Percentiles rank a stretch among this genome's conserved stretches.
Evolutionary conservation across 73 alveolate species (phyloP).

Genomic region (Uronychia setigera): DNA sequence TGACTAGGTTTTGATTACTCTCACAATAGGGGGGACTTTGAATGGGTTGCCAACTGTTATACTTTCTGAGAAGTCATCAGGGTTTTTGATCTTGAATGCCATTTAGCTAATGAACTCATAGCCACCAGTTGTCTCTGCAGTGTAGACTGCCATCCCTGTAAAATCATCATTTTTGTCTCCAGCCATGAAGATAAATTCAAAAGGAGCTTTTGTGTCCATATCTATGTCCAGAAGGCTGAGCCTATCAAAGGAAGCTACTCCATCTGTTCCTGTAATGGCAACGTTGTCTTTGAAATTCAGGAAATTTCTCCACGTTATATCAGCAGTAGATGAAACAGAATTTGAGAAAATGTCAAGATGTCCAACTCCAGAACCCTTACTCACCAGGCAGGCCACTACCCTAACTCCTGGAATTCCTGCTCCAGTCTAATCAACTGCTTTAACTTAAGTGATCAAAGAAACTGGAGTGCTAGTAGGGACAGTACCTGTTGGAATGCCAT

Average conservation of each 20-base stretch:
- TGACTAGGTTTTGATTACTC: neutral
- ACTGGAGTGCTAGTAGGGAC: neutral
- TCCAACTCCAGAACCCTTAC: neutral
- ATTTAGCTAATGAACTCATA: neutral
- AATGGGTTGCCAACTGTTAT: neutral
- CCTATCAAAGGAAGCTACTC: neutral
- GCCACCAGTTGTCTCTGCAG: neutral
- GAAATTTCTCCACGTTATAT: neutral
- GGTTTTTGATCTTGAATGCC: neutral
- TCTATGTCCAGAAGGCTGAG: no score
- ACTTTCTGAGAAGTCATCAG: neutral
- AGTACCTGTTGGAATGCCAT: no score
- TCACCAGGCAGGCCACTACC: neutral
- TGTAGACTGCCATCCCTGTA: neutral
- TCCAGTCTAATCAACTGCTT: neutral
- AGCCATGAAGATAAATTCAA: neutral
- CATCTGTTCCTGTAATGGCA: neutral
- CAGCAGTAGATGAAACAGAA: neutral
- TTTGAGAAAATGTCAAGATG: neutral
- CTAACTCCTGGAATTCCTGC: neutral
- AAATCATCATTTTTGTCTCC: neutral
- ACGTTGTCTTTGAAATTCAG: neutral
- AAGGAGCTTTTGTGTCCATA: neutral
- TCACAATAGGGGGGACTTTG: neutral
- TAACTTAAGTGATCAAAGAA: no score